Base-by-base conservation (phyloP, 768 basidiomycete species). In the Nevesoporus exiguus region DNA sequence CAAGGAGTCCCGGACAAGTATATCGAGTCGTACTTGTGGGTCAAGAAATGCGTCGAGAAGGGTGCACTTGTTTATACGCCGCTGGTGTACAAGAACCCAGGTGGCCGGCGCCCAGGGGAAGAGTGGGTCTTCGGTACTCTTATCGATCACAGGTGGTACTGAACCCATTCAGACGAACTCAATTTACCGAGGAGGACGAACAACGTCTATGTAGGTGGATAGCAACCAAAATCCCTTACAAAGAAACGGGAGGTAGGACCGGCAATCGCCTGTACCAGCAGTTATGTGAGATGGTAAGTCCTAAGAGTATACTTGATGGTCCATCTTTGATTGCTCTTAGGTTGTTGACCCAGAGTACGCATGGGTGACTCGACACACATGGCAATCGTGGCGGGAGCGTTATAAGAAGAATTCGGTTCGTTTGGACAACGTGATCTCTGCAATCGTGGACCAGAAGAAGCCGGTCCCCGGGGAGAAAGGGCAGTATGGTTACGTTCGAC, bases 301-400 rank as follows among this genome's bases (percentile, higher is more conserved):
- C 9, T 15, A n/a, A 37, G 34, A 10, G 31, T 51, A 44, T n/a
- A 15, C 14, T 31, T 24, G n/a, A 36, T 3, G 10, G 33, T 52
- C 19, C n/a, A 25, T 11, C 19, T 47, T 36, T 62, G 19, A 60
- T 33, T 27, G 22, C 25, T 39, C 17, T 9, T 59, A 90, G 88
- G 75, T 74, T 45, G 70, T 71, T 47, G 85, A 90, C 56, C 84
- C 88, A 2, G 87, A 88, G 57, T 90, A 82, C 61, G 75, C 79
- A 0, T 92, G 90, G 90, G 90, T 90, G 19, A 77, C 75, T 24
- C 83, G 89, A 15, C 90, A 93, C 66, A 90, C 89, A 2, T 93
- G 90, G 90, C 88, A 91, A 59, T 93, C 90, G 15, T 93, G 90
- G 90, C 81, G 90, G 25, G 90, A 93, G 64, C 78, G 90, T 27